Base-by-base conservation (phyloP, 192 early-diverging fungal genomes). In the Blastocladiella britannica region DNA sequence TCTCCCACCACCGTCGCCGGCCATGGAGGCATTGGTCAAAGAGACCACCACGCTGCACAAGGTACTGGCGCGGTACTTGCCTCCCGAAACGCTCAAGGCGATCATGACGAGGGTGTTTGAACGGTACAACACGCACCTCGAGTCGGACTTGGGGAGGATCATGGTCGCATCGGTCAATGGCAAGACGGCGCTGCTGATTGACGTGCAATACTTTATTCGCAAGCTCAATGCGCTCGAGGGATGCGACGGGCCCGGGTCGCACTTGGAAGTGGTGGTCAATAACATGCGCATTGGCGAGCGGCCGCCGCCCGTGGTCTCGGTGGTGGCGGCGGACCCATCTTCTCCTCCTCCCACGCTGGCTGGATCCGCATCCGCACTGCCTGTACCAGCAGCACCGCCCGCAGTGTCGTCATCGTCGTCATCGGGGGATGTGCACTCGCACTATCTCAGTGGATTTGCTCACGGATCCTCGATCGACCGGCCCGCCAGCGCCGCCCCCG, bases 11-110 rank as follows among this genome's bases (percentile, higher is more conserved):
- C 37, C 37, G 6, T 83, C 73, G 55, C 59, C 71, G 0, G 83
- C 83, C 53, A 94, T 95, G 83, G 82, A 82, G 20, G 71, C 69
- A 15, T 68, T 99, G 15, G 85, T 92, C 52, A 97, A 88, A 68
- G 91, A 97, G 65, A 87, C 85, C 7, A 71, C 74, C 20, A 89
- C 85, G 18, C 72, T 99, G 58, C 88, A 97, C 67, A 89, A 87
- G 59, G 89, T 99, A 9, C 61, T 99, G n/a, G 68, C 74, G 43
- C 83, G 85, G 59, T 94, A 90, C 56, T 67, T 99, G 27, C 83
- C 86, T 12, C 63, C 67, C 0, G 66, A 82, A 5, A 71, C 73
- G 25, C 67, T 97, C 67, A 71, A 84, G 75, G 57, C 64, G 0
- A 75, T 97, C 18, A 85, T 97, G 76, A 64, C 71, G 24, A 73